phyloP scores from a whole-genome alignment of 257 asterid genomes.

The Solanum sitiens region DNA sequence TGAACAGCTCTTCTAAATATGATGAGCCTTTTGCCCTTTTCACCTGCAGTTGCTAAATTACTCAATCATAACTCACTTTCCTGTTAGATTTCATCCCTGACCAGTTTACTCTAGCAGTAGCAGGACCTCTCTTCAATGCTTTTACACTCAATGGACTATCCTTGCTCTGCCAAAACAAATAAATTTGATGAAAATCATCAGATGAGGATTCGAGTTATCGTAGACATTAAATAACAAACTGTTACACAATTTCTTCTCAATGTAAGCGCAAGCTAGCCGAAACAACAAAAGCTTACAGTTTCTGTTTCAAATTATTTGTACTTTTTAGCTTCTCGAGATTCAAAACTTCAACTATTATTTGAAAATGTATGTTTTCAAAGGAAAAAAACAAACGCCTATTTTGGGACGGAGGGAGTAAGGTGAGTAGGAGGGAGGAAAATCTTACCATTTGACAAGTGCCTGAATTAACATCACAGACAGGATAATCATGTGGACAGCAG shows the following conservation, averaged over 20 bases:
- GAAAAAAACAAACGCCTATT: background rate
- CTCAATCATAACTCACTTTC: background rate
- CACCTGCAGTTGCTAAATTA: background rate
- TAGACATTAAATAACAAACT: background rate
- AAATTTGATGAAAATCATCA: background rate
- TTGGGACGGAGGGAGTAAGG: background rate
- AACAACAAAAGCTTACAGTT: background rate
- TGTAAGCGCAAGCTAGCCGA: background rate
- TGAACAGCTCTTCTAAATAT: background rate
- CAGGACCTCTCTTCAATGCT: conserved; percentile 33
- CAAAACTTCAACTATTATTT: background rate
- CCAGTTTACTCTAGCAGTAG: conserved; percentile 25
- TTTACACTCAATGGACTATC: conserved; percentile 46
- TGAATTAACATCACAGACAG: conserved; percentile 46
- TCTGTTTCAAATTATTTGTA: background rate
- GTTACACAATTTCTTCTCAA: background rate
- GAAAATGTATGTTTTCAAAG: background rate
- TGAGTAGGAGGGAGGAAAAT: background rate
- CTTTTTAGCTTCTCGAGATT: background rate
- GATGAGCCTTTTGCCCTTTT: background rate
- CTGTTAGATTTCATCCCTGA: background rate
- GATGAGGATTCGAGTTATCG: background rate
- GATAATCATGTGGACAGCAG: conserved; percentile 90
- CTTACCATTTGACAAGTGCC: conserved; percentile 75
- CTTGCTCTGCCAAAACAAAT: conserved; percentile 39